phyloP scores from a whole-genome alignment of 2,329 filamentous ascomycete genomes.

The Epichloe brachyelytri region DNA sequence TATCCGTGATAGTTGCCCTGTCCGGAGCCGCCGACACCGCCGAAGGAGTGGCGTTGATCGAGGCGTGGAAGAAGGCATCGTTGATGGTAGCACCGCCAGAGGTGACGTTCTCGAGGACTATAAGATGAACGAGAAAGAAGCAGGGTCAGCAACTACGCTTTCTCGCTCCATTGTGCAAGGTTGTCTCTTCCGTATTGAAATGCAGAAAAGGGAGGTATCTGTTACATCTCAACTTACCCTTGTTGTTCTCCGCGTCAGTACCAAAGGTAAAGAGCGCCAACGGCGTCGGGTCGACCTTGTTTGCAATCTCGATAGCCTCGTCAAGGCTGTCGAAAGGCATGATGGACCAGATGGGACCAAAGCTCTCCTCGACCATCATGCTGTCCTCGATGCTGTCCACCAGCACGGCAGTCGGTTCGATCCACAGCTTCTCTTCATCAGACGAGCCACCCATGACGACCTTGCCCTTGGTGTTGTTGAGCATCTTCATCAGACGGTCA shows the following conservation, averaged over 20 bases:
- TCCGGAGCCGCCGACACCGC: conserved; percentile 36
- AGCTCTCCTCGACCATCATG: conserved; percentile 74
- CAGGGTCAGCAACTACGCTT: neutral
- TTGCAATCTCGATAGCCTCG: conserved; percentile 71
- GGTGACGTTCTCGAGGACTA: conserved; percentile 24
- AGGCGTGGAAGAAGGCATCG: conserved; percentile 31
- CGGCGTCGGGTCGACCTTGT: conserved; percentile 70
- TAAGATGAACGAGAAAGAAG: neutral
- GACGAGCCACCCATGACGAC: conserved; percentile 77
- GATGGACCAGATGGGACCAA: conserved; percentile 84
- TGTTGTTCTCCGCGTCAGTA: conserved; percentile 61
- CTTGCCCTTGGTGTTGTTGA: conserved; percentile 72
- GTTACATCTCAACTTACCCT: conserved; percentile 35
- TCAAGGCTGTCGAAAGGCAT: conserved; percentile 69
- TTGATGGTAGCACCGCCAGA: conserved; percentile 40
- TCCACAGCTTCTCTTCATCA: conserved; percentile 69
- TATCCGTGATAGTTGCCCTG: conserved; percentile 35
- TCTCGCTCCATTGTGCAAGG: no score
- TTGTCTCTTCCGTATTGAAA: neutral
- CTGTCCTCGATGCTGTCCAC: conserved; percentile 59
- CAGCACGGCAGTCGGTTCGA: conserved; percentile 86
- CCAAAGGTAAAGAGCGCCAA: conserved; percentile 80
- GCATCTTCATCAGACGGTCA: conserved; percentile 73
- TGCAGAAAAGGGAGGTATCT: neutral
- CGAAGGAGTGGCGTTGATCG: conserved; percentile 29